Conservation (phyloP, 768 basidiomycete genomes). For the Rhizopogon vinicolor region DNA sequence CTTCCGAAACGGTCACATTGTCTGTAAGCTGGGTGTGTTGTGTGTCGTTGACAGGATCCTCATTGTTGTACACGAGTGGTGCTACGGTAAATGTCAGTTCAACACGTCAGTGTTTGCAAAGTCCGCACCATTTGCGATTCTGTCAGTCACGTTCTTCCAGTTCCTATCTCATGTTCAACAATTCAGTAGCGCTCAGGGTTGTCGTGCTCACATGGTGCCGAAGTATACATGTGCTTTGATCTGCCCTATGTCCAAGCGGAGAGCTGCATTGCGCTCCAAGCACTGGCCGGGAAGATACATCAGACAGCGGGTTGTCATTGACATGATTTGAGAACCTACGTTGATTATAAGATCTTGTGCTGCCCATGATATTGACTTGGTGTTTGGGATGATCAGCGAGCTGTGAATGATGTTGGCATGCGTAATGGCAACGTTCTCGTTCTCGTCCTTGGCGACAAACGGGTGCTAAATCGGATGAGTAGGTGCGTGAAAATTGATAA, state of each 20-base stretch:
- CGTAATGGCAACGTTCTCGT: constrained; percentile 22
- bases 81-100: not conserved
- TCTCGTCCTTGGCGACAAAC: constrained; percentile 19
- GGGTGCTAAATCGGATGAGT: constrained; percentile 33
- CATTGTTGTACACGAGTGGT: constrained; percentile 4
- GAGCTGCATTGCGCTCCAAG: constrained; percentile 48
- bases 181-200: not conserved
- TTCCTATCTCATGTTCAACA: constrained; percentile 23
- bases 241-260: constrained; percentile 36
- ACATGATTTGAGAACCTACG: constrained; percentile 24
- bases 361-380: constrained; percentile 19
- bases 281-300: constrained; percentile 33
- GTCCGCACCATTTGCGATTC: not conserved
- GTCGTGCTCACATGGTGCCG: constrained; percentile 36
- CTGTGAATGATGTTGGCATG: constrained; percentile 31
- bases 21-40: constrained; percentile 1
- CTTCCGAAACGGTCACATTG: not conserved
- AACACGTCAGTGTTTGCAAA: not conserved
- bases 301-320: not conserved
- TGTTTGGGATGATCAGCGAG: constrained; percentile 20
- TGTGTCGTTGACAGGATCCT: constrained; percentile 2
- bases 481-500: not conserved
- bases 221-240: constrained; percentile 50
- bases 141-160: constrained; percentile 31
- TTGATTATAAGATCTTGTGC: constrained; percentile 41